A percentile compares a stretch with the other conserved stretches of the same genome.
Conservation (phyloP, 2,329 filamentous ascomycete genomes). For the Pseudogymnoascus sp. region DNA sequence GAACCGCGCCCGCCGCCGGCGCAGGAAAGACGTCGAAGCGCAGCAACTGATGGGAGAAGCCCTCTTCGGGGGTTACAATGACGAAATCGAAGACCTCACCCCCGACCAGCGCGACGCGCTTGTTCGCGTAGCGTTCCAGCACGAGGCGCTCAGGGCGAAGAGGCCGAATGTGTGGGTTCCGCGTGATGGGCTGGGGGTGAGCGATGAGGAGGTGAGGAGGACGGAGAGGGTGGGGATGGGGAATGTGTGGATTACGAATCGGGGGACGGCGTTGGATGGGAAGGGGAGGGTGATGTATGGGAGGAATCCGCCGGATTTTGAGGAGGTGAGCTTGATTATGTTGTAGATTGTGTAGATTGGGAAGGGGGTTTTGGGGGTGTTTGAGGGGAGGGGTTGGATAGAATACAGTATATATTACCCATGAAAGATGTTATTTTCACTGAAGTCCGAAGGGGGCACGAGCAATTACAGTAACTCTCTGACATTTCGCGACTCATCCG, state of each 20-base stretch:
- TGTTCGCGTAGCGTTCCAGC: conserved; percentile 79
- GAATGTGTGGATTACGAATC: conserved; percentile 82
- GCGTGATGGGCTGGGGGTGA: conserved; percentile 75
- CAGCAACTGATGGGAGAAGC: conserved; percentile 66
- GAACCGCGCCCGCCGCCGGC: background rate
- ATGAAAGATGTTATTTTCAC: background rate
- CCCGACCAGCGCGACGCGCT: conserved; percentile 82
- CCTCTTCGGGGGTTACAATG: conserved; percentile 63
- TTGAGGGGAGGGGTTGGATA: background rate
- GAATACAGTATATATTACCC: conserved; percentile 3
- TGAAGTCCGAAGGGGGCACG: background rate
- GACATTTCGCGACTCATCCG: background rate
- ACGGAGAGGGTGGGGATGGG: conserved; percentile 49
- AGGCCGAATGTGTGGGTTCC: conserved; percentile 90
- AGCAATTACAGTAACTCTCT: background rate
- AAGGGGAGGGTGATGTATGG: conserved; percentile 78
- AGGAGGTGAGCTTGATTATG: conserved; percentile 77
- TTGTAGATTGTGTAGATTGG: conserved; percentile 38
- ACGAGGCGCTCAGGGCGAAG: conserved; percentile 72
- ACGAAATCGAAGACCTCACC: conserved; percentile 87
- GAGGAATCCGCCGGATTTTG: conserved; percentile 80
- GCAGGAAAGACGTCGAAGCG: conserved; percentile 56
- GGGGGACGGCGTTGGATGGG: conserved; percentile 77
- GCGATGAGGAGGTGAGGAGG: conserved; percentile 77
- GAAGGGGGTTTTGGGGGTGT: background rate